Base-by-base conservation (phyloP, 306 rosid species). In the Begonia peltatifolia region DNA sequence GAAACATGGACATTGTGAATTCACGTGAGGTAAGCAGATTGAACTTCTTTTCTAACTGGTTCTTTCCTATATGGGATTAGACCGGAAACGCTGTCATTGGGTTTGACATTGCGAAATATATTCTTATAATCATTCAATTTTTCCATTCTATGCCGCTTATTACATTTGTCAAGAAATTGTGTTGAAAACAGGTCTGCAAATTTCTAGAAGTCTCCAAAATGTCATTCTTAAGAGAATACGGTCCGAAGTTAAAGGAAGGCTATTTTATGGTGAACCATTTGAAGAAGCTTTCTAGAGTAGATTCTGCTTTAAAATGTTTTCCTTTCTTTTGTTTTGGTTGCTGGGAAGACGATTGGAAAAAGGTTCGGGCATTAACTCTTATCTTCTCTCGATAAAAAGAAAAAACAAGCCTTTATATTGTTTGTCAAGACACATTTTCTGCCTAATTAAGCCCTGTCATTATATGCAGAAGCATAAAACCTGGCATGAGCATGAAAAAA, bases 1-100 rank as follows among this genome's bases (percentile, higher is more conserved):
- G 93, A 69, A 84, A 76, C 73, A 63, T 76, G 74, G 90, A 89
- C 63, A 75, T 84, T 55, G 87, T 84, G 55, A 89, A 89, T 74
- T 84, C 95, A 64, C 76, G 68, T 68, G 97, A 89, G 93, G 97
- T 82, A 59, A 75, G 61, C 57, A 50, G 5, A 55, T n/a, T 18
- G n/a, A 8, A 50, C 5, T 60, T 41, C 44, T 47, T 42, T 47
- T 46, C 22, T 44, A 57, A 46, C 62, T 9, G 25, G 38, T 12
- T 2, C 61, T 57, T 25, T 57, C 52, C 49, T 6, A 30, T 11
- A 58, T 15, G 9, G 38, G 38, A 30, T 30, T 7, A 30, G 8
- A 30, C 38, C 6, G 6, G 38, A 30, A 30, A 30, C 38, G 6
- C 0, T 30, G 38, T 30, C 38, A 30, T 30, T 30, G 38, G 38